A percentile compares a stretch with the other conserved stretches of the same genome.
These are phyloP conservation scores for Enterocytospora artemiae DNA, from an alignment of 371 early-diverging fungal genomes.

Conservation along the genomic window DNA sequence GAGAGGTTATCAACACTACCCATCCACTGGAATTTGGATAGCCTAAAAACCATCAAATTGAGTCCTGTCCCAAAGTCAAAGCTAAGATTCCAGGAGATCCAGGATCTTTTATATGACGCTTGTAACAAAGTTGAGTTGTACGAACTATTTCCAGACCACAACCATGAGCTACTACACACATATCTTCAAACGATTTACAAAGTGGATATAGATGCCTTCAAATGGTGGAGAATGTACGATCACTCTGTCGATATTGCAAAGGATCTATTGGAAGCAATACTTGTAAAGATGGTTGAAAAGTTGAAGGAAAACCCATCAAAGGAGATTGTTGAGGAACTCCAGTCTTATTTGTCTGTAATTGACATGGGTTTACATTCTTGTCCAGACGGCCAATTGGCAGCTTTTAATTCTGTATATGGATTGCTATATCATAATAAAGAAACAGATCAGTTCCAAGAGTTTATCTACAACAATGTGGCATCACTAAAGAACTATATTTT, in stretches of 20 bases:
- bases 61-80: not conserved
- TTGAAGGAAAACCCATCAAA: not conserved
- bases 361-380: not conserved
- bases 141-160: not conserved
- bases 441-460: not conserved
- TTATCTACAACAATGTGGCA: not conserved
- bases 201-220: too few species aligned
- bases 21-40: not conserved
- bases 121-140: not conserved
- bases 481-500: not conserved
- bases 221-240: not conserved
- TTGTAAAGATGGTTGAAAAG: too few species aligned
- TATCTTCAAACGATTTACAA: not conserved
- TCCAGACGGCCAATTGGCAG: conserved; percentile 1
- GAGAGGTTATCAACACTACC: not conserved
- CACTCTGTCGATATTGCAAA: not conserved
- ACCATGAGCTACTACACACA: not conserved
- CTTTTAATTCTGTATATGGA: not conserved
- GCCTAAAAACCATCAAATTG: not conserved
- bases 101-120: not conserved
- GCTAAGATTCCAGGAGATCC: not conserved
- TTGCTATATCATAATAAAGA: not conserved
- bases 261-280: not conserved
- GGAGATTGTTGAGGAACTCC: not conserved
- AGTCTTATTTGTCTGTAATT: not conserved